Base-by-base conservation (phyloP, 2,329 filamentous ascomycete genomes). In the Ceratocystis cacaofunesta region DNA sequence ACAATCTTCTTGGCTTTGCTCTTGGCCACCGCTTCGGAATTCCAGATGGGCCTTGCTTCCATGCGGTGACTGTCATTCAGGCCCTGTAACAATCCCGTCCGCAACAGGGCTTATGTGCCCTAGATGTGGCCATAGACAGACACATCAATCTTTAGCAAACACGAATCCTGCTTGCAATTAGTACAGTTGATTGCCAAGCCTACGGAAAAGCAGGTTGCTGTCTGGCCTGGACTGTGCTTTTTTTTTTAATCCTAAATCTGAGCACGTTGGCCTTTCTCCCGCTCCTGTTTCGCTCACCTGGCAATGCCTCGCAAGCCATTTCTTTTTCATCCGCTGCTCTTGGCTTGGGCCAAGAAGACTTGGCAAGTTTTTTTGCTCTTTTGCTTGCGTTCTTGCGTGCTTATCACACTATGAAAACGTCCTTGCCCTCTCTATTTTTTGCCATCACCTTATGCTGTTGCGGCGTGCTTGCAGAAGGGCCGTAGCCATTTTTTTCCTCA, bases 271-370 rank as follows among this genome's bases (percentile, higher is more conserved):
- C 52, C 52, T 30, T 58, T 58, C 28, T 32, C 52, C 32, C 22
- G 25, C 52, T 58, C 28, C 28, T 58, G 52, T 58, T 58, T 58
- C 52, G 52, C 52, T 25, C 28, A 32, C 17, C 8, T 25, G 48
- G 48, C 48, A 52, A 15, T 25, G 19, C 12, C 48, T 28, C 43
- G 41, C 30, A 30, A 50, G 61, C 46, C 28, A 44, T 62, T 25
- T 32, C 32, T 48, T 52, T 62, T 61, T 22, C 15, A 46, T 22
- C 19, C 43, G 58, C 43, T 46, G 58, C 43, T 46, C 32, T 61
- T 61, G 58, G 52, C 52, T 32, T 17, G 22, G 52, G 58, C 32
- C 58, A 61, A 44, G 58, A 61, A 30, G 25, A 32, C 52, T 58
- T 58, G 52, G 52, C 52, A 32, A n/a, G 52, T 36, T 58, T 28